Evolutionary conservation across 805 yeast species (phyloP).

Genomic region (Ogataea ganodermae): DNA sequence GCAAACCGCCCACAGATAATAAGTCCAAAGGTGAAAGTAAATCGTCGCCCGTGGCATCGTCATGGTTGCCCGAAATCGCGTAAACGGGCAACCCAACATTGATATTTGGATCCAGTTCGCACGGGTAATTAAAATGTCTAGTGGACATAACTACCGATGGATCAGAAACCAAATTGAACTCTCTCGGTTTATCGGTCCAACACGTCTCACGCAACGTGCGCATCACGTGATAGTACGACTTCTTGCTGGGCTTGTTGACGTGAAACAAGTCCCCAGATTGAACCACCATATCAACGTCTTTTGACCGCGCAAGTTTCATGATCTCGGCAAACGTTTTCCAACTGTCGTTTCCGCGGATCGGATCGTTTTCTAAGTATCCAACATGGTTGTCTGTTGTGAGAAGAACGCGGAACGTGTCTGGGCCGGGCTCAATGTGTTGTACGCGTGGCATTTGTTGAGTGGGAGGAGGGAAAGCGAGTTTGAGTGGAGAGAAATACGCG

Average conservation of each 20-base stretch:
- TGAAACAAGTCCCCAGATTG: constrained; percentile 96
- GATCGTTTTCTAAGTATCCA: constrained; percentile 88
- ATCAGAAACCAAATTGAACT: constrained; percentile 78
- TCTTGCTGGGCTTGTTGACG: constrained; percentile 83
- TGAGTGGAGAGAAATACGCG: not conserved
- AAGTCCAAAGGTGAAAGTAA: constrained; percentile 85
- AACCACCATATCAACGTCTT: constrained; percentile 83
- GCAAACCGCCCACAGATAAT: constrained; percentile 73
- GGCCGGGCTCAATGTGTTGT: constrained; percentile 46
- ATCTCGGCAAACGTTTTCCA: constrained; percentile 88
- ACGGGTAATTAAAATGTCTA: constrained; percentile 64
- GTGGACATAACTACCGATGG: constrained; percentile 64
- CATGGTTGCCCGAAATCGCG: constrained; percentile 95
- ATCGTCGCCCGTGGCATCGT: constrained; percentile 89
- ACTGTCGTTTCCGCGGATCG: constrained; percentile 86
- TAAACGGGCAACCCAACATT: constrained; percentile 89
- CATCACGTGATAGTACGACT: constrained; percentile 82
- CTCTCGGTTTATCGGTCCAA: constrained; percentile 86
- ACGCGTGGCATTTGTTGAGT: constrained; percentile 40
- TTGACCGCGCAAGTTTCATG: constrained; percentile 63
- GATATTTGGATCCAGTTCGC: constrained; percentile 87
- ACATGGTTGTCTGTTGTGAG: constrained; percentile 96
- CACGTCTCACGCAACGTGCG: constrained; percentile 68
- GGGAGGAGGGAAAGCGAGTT: too few relatives aligned
- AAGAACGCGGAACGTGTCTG: constrained; percentile 73